These are phyloP conservation scores for Davidsoniella virescens DNA, from an alignment of 2,329 filamentous ascomycete genomes.

Conservation along the genomic window DNA sequence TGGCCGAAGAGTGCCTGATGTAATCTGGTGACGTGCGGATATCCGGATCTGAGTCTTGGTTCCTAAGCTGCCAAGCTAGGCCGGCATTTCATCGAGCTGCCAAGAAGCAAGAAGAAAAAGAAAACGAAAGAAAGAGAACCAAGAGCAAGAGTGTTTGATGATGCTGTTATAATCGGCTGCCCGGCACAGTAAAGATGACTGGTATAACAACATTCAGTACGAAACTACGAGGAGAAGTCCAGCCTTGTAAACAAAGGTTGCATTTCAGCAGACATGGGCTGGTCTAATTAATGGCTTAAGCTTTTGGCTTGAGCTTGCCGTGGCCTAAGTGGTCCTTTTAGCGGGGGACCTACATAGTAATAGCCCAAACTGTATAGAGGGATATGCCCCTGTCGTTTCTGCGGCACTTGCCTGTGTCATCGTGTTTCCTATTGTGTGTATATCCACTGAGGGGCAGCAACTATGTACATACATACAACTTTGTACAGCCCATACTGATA, in stretches of 20 bases:
- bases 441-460: too few species aligned
- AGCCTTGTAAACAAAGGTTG: background rate
- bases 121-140: background rate
- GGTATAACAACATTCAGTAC: too few species aligned
- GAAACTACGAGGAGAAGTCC: too few species aligned
- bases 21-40: background rate
- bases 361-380: too few species aligned
- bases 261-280: too few species aligned
- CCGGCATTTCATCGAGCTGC: background rate
- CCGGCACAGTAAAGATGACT: background rate
- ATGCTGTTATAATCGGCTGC: background rate
- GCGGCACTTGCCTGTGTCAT: conserved; percentile 11
- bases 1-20: background rate
- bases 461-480: too few species aligned
- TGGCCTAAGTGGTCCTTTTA: too few species aligned
- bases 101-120: background rate
- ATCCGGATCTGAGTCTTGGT: background rate
- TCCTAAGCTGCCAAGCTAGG: background rate
- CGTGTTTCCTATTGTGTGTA: conserved; percentile 3
- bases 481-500: too few species aligned
- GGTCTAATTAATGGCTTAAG: too few species aligned
- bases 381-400: conserved; percentile 3
- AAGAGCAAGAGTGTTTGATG: too few species aligned
- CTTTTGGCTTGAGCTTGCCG: background rate
- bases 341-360: too few species aligned